Percentiles rank a stretch among this genome's conserved stretches.
phyloP scores from a whole-genome alignment of 1,284 basidiomycete species.

The Irpex sp. region DNA sequence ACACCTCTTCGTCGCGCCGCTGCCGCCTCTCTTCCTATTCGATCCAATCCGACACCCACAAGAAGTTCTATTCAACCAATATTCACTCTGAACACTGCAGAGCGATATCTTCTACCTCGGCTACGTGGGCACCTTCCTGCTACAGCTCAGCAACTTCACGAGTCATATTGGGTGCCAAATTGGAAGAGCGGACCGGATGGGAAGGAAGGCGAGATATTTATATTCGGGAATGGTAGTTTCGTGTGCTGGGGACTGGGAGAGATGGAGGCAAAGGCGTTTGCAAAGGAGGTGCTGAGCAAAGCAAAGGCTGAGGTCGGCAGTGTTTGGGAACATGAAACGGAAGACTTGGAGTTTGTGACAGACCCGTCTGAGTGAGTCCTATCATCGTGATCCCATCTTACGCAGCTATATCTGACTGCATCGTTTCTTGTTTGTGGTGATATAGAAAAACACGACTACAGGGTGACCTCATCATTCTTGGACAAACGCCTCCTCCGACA shows the following conservation, averaged over 20 bases:
- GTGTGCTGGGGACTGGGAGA: slow-evolving; percentile 89
- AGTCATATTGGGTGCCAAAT: slow-evolving; percentile 75
- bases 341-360: slow-evolving; percentile 87
- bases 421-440: background rate
- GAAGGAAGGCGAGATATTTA: slow-evolving; percentile 80
- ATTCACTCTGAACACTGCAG: slow-evolving; percentile 73
- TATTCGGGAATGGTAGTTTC: slow-evolving; percentile 82
- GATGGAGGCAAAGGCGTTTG: slow-evolving; percentile 70
- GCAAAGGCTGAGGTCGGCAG: slow-evolving; percentile 58
- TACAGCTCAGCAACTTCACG: slow-evolving; percentile 58
- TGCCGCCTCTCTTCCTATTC: slow-evolving; percentile 75
- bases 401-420: background rate
- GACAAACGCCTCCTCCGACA: slow-evolving; percentile 53
- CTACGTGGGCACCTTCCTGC: slow-evolving; percentile 52
- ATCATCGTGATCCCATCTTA: background rate
- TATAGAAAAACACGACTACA: slow-evolving; percentile 77
- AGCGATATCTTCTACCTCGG: slow-evolving; percentile 59
- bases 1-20: slow-evolving; percentile 68
- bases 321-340: slow-evolving; percentile 74
- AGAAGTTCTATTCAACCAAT: slow-evolving; percentile 70
- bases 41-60: slow-evolving; percentile 76
- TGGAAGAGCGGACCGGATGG: slow-evolving; percentile 48
- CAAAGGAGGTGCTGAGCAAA: slow-evolving; percentile 56
- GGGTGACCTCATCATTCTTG: slow-evolving; percentile 89
- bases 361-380: slow-evolving; percentile 75